phyloP scores from a whole-genome alignment of 2,329 filamentous ascomycete genomes.

The Pseudogymnoascus sp. region DNA sequence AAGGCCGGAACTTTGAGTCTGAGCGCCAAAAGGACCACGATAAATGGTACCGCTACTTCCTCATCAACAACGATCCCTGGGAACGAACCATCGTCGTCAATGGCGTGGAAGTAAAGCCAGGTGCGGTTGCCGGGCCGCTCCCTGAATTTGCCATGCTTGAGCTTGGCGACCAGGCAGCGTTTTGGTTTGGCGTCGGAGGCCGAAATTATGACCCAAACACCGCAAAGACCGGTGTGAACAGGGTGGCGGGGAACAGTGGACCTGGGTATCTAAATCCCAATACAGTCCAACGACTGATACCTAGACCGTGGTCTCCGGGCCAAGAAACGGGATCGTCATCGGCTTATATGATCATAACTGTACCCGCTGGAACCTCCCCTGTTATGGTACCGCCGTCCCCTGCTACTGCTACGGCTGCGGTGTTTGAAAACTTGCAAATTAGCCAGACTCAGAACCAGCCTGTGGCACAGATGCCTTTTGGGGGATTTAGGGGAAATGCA shows the following conservation, averaged over 20 bases:
- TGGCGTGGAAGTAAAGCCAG: conserved; percentile 20
- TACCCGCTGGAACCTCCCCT: not conserved
- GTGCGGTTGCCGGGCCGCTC: conserved; percentile 23
- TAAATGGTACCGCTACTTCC: conserved; percentile 19
- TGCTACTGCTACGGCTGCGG: not conserved
- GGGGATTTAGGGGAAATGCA: not conserved
- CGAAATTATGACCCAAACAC: not conserved
- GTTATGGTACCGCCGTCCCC: not conserved
- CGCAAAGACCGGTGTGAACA: not conserved
- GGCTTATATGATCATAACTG: not conserved
- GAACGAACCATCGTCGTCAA: conserved; percentile 21
- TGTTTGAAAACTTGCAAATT: not conserved
- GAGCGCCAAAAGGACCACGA: not conserved
- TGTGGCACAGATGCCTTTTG: not conserved
- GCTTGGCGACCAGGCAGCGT: not conserved
- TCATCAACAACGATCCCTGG: conserved; percentile 19
- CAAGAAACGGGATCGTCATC: not conserved
- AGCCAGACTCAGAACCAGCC: not conserved
- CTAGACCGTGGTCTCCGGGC: not conserved
- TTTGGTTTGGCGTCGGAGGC: not conserved
- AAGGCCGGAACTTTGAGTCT: not conserved
- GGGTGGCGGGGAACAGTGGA: not conserved
- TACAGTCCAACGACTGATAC: not conserved
- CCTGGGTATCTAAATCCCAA: not conserved
- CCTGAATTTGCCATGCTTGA: conserved; percentile 21